Evolutionary conservation across 495 filamentous ascomycete genomes (phyloP), one percentile per base, ranked within the genome.

Genomic region (Hypoxylon intermedium): DNA sequence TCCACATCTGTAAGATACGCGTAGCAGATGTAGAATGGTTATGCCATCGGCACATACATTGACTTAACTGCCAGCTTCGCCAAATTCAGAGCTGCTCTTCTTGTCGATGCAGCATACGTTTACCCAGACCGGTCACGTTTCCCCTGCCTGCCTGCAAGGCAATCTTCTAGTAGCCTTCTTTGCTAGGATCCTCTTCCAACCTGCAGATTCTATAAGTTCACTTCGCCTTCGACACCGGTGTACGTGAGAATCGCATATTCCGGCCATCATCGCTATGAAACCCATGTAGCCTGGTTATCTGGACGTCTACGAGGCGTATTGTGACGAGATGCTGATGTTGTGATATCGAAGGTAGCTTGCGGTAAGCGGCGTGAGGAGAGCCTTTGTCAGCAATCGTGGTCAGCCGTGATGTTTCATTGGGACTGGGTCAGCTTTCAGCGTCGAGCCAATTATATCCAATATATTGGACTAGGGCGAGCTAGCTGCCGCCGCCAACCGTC

Each of bases 41-140:
- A 24, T 78, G 79, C 75, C 72, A 80, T n/a, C n/a, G n/a, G n/a
- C 0, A 49, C 46, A 49, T 72, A 83, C 79, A 82, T 82, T 5
- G 75, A 79, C 42, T 80, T 82, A 31, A 82, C 75, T 44, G 72
- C 70, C 75, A 47, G 72, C 70, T 56, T 79, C 75, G 37, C 63
- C 69, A 2, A 78, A 65, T 52, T 80, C 76, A 11, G 74, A 74
- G 38, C 77, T 80, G 55, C 71, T 74, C 6, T 60, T 67, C 15
- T 79, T 78, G 47, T 80, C 71, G 63, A 79, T 80, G 48, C 77
- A 80, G 44, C 77, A 80, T 0, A 77, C 78, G 38, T 79, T 77
- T 16, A 79, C 64, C 77, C 77, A 80, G 6, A 69, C 70, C 71
- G 74, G 77, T n/a, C 67, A 9, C 18, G 68, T 58, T 0, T 40